A percentile compares a stretch with the other conserved stretches of the same genome.
phyloP scores from a whole-genome alignment of 1,284 basidiomycete genomes.

The Ceratobasidium sp. region DNA sequence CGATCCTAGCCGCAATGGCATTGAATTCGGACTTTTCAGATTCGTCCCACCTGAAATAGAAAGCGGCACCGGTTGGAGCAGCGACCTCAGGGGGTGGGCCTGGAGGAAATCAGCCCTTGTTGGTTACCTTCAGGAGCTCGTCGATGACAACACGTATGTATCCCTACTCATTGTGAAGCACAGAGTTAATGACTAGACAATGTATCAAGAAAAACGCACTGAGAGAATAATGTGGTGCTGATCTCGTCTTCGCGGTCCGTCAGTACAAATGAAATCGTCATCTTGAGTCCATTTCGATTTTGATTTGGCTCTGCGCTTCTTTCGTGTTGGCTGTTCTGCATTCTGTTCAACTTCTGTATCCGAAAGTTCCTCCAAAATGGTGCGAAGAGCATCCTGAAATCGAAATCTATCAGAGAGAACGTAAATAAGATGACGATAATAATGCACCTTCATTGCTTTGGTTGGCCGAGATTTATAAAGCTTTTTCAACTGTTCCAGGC shows the following conservation, averaged over 20 bases:
- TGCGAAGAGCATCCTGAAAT: background rate
- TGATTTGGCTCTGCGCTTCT: background rate
- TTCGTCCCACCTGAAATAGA: background rate
- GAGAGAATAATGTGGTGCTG: background rate
- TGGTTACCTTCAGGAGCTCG: background rate
- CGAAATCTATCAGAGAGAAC: too few species aligned
- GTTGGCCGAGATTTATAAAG: background rate
- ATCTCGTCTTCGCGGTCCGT: background rate
- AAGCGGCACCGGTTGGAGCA: background rate
- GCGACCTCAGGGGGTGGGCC: background rate
- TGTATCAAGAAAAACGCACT: too few species aligned
- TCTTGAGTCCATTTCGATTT: background rate
- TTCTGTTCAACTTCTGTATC: background rate
- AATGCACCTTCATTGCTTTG: background rate
- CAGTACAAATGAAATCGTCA: background rate
- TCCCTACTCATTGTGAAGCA: background rate
- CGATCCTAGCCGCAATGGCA: background rate
- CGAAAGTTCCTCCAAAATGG: background rate
- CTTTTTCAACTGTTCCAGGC: background rate
- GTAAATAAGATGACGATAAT: too few species aligned
- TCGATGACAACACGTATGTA: background rate
- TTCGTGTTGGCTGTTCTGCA: background rate
- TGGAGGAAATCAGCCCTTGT: background rate
- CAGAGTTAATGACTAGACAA: too few species aligned
- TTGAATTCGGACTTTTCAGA: background rate